Base-by-base conservation (phyloP, 331 rosid genomes). In the Cucumis variabilis region DNA sequence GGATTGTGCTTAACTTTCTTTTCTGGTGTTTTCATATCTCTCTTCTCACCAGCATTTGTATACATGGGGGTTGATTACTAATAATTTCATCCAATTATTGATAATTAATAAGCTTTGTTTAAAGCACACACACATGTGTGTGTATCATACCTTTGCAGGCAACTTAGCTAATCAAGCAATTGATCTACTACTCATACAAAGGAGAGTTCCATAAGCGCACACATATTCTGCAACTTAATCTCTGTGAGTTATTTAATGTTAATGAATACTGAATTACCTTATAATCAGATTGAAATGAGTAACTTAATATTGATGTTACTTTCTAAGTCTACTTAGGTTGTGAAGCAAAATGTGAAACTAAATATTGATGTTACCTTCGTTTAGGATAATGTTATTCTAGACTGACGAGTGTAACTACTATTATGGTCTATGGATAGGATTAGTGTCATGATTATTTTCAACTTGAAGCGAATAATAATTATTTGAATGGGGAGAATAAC, bases 101-200 rank as follows among this genome's bases (percentile, higher is more conserved):
- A n/a, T n/a, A n/a, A n/a, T n/a, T n/a, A n/a, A n/a, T n/a, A n/a
- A n/a, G n/a, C n/a, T n/a, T n/a, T n/a, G n/a, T n/a, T n/a, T n/a
- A n/a, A n/a, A n/a, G n/a, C n/a, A n/a, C n/a, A 27, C 28, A 51
- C 15, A 55, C 58, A 16, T 55, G 41, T 79, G n/a, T n/a, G n/a
- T n/a, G n/a, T n/a, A n/a, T n/a, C n/a, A n/a, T 8, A 24, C 30
- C 51, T 81, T 58, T 81, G 91, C 44, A 95, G 99, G 99, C 79
- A 97, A 97, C 90, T 95, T 98, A 82, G 99, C 99, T 51, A 95
- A 93, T 92, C 99, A 97, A 83, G 99, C 99, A 72, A 97, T 97
- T 87, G 98, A 97, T 79, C 90, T 97, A 58, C 98, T 97, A 86
- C n/a, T n/a, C n/a, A 90, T 97, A 77, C 95, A 92, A 87, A 95